phyloP scores from a whole-genome alignment of 2,329 filamentous ascomycete genomes.

The Arthroderma uncinatum region DNA sequence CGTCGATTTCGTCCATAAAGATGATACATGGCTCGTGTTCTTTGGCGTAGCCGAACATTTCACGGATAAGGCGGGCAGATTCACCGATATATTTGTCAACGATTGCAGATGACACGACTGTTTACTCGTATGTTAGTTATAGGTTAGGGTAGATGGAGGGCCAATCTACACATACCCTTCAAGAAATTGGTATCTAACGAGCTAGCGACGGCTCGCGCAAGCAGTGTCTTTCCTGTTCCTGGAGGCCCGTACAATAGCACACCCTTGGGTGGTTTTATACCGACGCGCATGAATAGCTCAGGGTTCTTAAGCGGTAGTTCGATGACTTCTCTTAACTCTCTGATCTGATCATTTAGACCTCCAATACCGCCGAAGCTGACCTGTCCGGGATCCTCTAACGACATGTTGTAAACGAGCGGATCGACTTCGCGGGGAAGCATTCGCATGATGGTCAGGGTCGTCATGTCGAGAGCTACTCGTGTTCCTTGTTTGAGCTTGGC shows the following conservation, averaged over 20 bases:
- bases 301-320: conserved; percentile 97
- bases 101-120: conserved; percentile 95
- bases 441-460: conserved; percentile 98
- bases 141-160: not conserved
- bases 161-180: conserved; percentile 54
- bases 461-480: conserved; percentile 96
- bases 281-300: conserved; percentile 89
- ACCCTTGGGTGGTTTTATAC: conserved; percentile 97
- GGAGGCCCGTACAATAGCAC: conserved; percentile 92
- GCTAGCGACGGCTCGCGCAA: conserved; percentile 90
- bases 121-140: not conserved
- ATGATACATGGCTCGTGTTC: conserved; percentile 99
- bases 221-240: conserved; percentile 89
- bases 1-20: conserved; percentile 99
- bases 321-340: conserved; percentile 94
- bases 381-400: conserved; percentile 90
- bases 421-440: conserved; percentile 98
- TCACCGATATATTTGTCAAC: conserved; percentile 99
- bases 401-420: conserved; percentile 99
- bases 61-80: conserved; percentile 88
- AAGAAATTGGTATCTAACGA: conserved; percentile 96
- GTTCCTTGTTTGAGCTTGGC: conserved; percentile 95
- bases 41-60: conserved; percentile 99
- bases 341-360: conserved; percentile 94
- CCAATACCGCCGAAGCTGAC: conserved; percentile 97